Conservation (phyloP, 345 rosid species). For the Eucalyptus pauciflora region DNA sequence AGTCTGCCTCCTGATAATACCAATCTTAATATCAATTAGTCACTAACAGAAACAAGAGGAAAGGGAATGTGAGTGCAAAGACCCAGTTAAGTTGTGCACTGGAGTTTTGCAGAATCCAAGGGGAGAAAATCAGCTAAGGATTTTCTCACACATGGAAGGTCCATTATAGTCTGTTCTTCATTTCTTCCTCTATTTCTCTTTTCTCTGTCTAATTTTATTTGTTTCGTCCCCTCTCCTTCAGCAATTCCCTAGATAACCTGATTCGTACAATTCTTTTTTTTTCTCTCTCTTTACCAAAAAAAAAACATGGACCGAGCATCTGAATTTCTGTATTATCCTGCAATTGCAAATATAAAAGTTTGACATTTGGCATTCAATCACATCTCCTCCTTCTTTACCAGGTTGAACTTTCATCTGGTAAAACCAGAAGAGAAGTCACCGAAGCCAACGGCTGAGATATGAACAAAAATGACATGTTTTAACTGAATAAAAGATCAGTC, state of each 20-base stretch:
- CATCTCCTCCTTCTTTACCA: not conserved
- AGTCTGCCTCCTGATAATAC: slow-evolving; percentile 29
- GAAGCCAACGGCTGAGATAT: not conserved
- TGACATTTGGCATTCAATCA: not conserved
- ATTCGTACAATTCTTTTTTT: not conserved
- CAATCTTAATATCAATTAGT: slow-evolving; percentile 20
- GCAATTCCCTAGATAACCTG: not conserved
- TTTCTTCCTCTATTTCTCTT: not conserved
- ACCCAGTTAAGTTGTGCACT: not conserved
- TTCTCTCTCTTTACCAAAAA: no score
- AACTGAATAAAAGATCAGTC: not conserved
- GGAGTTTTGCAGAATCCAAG: not conserved
- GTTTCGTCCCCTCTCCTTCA: not conserved
- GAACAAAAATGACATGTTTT: not conserved
- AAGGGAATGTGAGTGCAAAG: not conserved
- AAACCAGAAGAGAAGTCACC: not conserved
- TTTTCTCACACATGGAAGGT: not conserved
- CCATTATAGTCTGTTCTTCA: not conserved
- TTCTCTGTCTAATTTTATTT: not conserved
- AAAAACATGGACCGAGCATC: not conserved
- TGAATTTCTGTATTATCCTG: not conserved
- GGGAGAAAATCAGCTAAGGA: not conserved
- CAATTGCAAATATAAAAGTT: not conserved
- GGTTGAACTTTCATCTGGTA: not conserved
- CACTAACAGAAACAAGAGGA: not conserved